phyloP scores from a whole-genome alignment of 352 stramenopile genomes.

The Globisporangium solare region DNA sequence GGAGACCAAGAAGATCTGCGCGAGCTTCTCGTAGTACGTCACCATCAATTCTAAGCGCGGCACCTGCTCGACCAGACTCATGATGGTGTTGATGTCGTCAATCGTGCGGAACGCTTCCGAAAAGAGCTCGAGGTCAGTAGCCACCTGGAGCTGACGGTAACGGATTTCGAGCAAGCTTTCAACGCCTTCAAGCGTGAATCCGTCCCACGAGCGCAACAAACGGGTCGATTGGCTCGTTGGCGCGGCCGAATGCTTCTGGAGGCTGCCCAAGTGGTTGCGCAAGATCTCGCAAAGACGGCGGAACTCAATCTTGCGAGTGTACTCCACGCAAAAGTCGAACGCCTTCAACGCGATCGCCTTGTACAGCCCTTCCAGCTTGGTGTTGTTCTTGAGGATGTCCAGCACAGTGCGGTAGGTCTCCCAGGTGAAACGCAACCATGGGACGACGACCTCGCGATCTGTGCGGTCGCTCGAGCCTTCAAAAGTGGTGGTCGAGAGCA shows the following conservation, averaged over 20 bases:
- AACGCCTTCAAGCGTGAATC: constrained; percentile 93
- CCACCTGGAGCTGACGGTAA: constrained; percentile 96
- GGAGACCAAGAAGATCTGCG: constrained; percentile 95
- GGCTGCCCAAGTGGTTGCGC: constrained; percentile 92
- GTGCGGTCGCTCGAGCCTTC: constrained; percentile 94
- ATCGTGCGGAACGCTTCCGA: constrained; percentile 98
- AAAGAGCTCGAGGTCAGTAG: constrained; percentile 93
- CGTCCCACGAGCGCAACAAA: constrained; percentile 94
- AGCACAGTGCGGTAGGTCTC: constrained; percentile 97
- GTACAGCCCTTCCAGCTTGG: constrained; percentile 87
- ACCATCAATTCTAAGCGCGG: constrained; percentile 95
- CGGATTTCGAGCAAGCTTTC: constrained; percentile 96
- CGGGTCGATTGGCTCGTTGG: constrained; percentile 72
- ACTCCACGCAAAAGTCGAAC: constrained; percentile 84
- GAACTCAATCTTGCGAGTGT: constrained; percentile 94
- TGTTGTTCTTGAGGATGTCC: constrained; percentile 97
- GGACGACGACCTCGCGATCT: constrained; percentile 92
- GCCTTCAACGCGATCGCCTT: constrained; percentile 74
- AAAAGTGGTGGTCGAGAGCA: constrained; percentile 96
- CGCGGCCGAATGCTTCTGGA: constrained; percentile 89
- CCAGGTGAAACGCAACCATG: constrained; percentile 95
- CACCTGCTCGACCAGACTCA: constrained; percentile 82
- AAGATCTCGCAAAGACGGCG: constrained; percentile 96
- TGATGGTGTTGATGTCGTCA: constrained; percentile 99
- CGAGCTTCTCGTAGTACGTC: constrained; percentile 98